Percentiles rank a stretch among this genome's conserved stretches.
Conservation (phyloP, 495 filamentous ascomycete genomes). For the Apodospora peruviana region DNA sequence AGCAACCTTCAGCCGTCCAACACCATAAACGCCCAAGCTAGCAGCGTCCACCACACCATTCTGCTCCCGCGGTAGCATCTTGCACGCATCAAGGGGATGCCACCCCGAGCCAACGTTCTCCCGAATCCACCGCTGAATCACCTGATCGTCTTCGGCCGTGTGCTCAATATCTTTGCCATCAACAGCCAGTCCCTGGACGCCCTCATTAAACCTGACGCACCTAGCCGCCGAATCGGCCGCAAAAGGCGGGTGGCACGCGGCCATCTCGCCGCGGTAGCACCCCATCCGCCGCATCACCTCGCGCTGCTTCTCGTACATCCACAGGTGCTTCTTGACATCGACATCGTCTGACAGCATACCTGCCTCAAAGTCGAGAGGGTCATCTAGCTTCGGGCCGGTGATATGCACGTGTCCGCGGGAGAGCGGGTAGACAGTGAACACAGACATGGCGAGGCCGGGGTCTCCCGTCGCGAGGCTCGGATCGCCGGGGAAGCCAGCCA, state of each 20-base stretch:
- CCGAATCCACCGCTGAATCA: slow-evolving; percentile 5
- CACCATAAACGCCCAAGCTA: too few species aligned
- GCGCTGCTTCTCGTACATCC: slow-evolving; percentile 51
- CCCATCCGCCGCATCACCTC: slow-evolving; percentile 49
- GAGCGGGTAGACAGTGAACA: slow-evolving; percentile 45
- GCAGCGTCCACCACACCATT: too few species aligned
- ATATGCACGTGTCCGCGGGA: slow-evolving; percentile 53
- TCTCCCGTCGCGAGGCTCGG: too few species aligned
- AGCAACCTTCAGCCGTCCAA: slow-evolving; percentile 56
- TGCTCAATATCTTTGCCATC: slow-evolving; percentile 14
- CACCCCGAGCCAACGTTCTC: slow-evolving; percentile 7
- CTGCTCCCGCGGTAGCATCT: slow-evolving; percentile 44
- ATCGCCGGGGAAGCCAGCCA: too few species aligned
- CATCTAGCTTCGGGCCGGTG: slow-evolving; percentile 29
- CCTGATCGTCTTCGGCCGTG: slow-evolving; percentile 40
- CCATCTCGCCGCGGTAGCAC: slow-evolving; percentile 47
- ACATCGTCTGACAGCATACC: slow-evolving; percentile 39
- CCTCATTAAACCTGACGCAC: slow-evolving; percentile 11
- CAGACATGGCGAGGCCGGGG: too few species aligned
- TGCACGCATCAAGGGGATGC: slow-evolving; percentile 1
- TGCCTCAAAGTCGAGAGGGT: slow-evolving; percentile 32
- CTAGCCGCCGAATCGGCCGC: slow-evolving; percentile 36
- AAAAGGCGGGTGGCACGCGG: slow-evolving; percentile 46
- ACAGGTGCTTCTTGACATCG: slow-evolving; percentile 38
- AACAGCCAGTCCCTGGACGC: slow-evolving; percentile 9